Percentiles rank a stretch among this genome's conserved stretches.
These are phyloP conservation scores for Fusarium nurragi DNA, from an alignment of 2,329 filamentous ascomycete species.

Conservation along the genomic window DNA sequence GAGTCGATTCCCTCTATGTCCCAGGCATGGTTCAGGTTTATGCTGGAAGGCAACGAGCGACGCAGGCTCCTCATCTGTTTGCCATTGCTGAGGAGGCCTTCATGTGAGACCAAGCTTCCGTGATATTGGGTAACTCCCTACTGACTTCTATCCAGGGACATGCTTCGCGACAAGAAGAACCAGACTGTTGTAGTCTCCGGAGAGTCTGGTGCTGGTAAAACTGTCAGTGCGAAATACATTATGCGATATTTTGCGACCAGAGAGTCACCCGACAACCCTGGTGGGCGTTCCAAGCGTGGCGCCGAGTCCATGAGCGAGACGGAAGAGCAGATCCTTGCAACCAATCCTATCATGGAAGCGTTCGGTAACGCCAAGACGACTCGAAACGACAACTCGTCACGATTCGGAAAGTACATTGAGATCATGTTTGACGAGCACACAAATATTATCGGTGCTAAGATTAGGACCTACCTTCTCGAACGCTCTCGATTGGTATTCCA, in stretches of 20 bases:
- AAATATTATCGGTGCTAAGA: constrained; percentile 97
- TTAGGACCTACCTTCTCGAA: constrained; percentile 93
- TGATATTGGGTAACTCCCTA: background rate
- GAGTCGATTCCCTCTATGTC: constrained; percentile 97
- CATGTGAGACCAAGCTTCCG: constrained; percentile 65
- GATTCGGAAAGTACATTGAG: constrained; percentile 99
- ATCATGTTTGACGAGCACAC: constrained; percentile 98
- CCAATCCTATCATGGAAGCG: constrained; percentile 99
- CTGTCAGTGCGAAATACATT: constrained; percentile 99
- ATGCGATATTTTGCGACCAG: constrained; percentile 99
- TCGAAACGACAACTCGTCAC: constrained; percentile 97
- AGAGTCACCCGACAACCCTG: constrained; percentile 89
- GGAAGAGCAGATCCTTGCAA: constrained; percentile 97
- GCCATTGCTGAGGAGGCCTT: constrained; percentile 99
- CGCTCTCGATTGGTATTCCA: constrained; percentile 97
- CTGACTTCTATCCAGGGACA: constrained; percentile 75
- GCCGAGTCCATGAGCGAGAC: constrained; percentile 92
- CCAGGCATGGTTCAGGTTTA: constrained; percentile 99
- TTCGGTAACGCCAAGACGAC: constrained; percentile 99
- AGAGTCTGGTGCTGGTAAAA: constrained; percentile 98
- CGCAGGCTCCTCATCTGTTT: constrained; percentile 97
- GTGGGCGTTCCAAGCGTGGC: constrained; percentile 78
- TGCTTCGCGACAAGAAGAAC: constrained; percentile 94
- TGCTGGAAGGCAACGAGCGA: constrained; percentile 94
- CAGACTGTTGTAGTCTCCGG: constrained; percentile 99